These are phyloP conservation scores for Boletus subcaerulescens DNA, from an alignment of 768 basidiomycete species.

Conservation along the genomic window DNA sequence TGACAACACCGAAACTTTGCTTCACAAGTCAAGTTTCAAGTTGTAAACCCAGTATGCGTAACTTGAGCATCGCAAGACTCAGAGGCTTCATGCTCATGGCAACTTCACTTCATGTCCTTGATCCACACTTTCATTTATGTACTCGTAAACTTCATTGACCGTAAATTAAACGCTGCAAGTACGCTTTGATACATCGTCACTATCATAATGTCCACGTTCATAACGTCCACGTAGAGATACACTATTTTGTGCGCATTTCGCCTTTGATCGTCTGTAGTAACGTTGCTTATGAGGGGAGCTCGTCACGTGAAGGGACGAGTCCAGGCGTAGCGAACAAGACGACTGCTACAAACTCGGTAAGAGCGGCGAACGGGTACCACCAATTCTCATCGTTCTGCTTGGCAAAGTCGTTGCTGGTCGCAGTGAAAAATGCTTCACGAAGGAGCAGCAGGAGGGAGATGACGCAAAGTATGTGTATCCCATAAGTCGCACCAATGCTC, in stretches of 20 bases:
- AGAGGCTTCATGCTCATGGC: background rate
- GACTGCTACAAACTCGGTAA: constrained; percentile 32
- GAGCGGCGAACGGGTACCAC: constrained; percentile 34
- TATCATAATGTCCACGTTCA: background rate
- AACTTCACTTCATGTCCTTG: background rate
- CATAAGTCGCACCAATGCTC: constrained; percentile 21
- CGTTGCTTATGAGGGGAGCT: constrained; percentile 20
- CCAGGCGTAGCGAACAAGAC: constrained; percentile 32
- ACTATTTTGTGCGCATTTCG: background rate
- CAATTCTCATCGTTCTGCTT: constrained; percentile 29
- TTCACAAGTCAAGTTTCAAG: no score
- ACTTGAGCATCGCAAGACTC: background rate
- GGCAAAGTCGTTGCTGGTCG: constrained; percentile 15
- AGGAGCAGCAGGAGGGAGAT: constrained; percentile 27
- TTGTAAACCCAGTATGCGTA: no score
- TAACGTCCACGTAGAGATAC: background rate
- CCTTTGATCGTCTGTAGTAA: background rate
- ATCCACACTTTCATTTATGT: no score
- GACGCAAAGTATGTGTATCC: constrained; percentile 24
- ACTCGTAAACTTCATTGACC: background rate
- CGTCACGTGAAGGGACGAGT: constrained; percentile 30
- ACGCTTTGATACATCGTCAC: background rate
- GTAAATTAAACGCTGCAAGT: background rate
- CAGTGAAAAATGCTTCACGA: constrained; percentile 31
- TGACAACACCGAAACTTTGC: no score